A percentile compares a stretch with the other conserved stretches of the same genome.
These are phyloP conservation scores for Xylariaceae sp. DNA, from an alignment of 2,329 filamentous ascomycete species.

Conservation along the genomic window DNA sequence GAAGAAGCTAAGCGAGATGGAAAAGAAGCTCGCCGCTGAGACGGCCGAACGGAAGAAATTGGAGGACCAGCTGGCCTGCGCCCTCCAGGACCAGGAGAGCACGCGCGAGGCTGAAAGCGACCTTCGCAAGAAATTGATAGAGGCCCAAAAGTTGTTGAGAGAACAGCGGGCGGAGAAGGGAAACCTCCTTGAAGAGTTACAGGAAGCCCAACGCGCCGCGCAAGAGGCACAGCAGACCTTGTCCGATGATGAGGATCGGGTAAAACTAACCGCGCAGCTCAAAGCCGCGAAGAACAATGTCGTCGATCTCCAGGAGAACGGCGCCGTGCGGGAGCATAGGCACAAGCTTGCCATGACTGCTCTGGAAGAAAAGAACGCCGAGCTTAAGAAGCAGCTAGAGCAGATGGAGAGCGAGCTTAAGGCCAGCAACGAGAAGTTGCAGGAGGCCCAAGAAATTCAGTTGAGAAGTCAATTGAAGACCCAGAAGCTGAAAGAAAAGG, in stretches of 20 bases:
- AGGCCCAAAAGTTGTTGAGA: conserved; percentile 28
- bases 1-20: conserved; percentile 36
- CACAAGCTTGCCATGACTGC: conserved; percentile 53
- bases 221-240: conserved; percentile 30
- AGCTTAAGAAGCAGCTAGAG: conserved; percentile 65
- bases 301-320: conserved; percentile 40
- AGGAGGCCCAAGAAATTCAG: conserved; percentile 30
- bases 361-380: conserved; percentile 56
- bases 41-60: conserved; percentile 31
- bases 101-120: conserved; percentile 31
- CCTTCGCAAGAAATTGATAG: conserved; percentile 32
- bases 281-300: conserved; percentile 32
- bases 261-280: conserved; percentile 30
- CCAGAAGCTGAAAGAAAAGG: no score
- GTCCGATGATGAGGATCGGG: conserved; percentile 20
- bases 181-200: conserved; percentile 33
- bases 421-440: conserved; percentile 46
- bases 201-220: conserved; percentile 28
- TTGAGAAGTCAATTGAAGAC: no score
- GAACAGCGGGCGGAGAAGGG: conserved; percentile 32
- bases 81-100: conserved; percentile 30
- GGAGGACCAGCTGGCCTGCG: conserved; percentile 32
- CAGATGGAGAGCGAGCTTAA: conserved; percentile 70
- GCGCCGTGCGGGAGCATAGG: conserved; percentile 42
- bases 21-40: conserved; percentile 31